These are phyloP conservation scores for Fusarium papillatum DNA, from an alignment of 2,329 filamentous ascomycete genomes.

Conservation along the genomic window DNA sequence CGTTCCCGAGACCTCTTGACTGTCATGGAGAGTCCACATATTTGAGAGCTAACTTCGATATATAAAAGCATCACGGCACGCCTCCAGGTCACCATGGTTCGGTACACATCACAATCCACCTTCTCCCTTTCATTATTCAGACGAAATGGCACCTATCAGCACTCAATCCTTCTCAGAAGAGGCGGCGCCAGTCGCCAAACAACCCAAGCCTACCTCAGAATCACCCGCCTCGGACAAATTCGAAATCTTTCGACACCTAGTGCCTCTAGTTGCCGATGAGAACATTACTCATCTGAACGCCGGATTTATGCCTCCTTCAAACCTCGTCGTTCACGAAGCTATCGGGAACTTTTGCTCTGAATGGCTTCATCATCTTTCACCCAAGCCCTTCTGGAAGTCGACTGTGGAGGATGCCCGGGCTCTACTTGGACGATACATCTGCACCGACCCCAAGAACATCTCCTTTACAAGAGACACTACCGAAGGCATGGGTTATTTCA, in stretches of 20 bases:
- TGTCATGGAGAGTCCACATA: not conserved
- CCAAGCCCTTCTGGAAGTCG: slow-evolving; percentile 42
- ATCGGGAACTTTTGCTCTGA: slow-evolving; percentile 43
- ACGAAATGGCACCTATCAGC: slow-evolving; percentile 3
- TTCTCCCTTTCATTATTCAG: not conserved
- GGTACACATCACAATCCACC: not conserved
- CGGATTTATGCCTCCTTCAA: slow-evolving; percentile 47
- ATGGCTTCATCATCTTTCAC: slow-evolving; percentile 37
- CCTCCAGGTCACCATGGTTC: not conserved
- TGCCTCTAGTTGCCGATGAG: slow-evolving; percentile 3
- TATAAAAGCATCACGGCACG: not conserved
- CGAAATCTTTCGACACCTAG: slow-evolving; percentile 10
- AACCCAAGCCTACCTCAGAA: not conserved
- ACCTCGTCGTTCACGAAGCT: slow-evolving; percentile 48
- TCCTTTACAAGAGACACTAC: slow-evolving; percentile 51
- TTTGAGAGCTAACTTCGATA: not conserved
- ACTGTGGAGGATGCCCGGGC: slow-evolving; percentile 34
- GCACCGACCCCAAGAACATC: slow-evolving; percentile 40
- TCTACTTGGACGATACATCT: slow-evolving; percentile 46
- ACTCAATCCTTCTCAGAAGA: not conserved
- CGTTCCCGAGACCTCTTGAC: not conserved
- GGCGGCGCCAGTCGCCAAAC: not conserved
- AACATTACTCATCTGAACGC: slow-evolving; percentile 45
- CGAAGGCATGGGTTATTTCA: slow-evolving; percentile 47
- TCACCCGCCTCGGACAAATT: not conserved